A percentile compares a stretch with the other conserved stretches of the same genome.
These are phyloP conservation scores for Aegilops tauschii DNA, from an alignment of 176 grass and related monocot genomes.

Conservation along the genomic window DNA sequence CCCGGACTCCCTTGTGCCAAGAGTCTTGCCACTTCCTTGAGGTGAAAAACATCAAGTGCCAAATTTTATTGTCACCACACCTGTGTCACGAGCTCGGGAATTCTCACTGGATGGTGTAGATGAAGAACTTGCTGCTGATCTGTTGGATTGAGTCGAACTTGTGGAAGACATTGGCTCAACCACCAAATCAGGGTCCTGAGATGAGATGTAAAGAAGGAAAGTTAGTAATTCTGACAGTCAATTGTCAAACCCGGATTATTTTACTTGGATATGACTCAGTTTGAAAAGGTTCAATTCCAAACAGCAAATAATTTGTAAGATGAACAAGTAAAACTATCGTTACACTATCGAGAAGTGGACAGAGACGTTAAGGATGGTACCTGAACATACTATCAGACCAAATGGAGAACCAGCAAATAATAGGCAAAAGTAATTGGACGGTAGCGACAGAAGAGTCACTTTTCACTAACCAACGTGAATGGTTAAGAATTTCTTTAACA, in stretches of 20 bases:
- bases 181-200: slow-evolving; percentile 65
- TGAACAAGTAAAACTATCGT: background rate
- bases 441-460: background rate
- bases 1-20: background rate
- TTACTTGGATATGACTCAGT: slow-evolving; percentile 1
- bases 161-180: slow-evolving; percentile 72
- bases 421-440: background rate
- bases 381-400: background rate
- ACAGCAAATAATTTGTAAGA: background rate
- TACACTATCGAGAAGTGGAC: background rate
- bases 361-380: slow-evolving; percentile 7
- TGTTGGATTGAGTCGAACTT: slow-evolving; percentile 53
- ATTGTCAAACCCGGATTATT: background rate
- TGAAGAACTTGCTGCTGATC: slow-evolving; percentile 52
- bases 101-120: slow-evolving; percentile 49
- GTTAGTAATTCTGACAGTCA: background rate
- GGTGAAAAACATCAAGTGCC: background rate
- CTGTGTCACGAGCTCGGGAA: slow-evolving; percentile 54
- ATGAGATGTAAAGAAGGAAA: slow-evolving; percentile 31
- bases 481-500: background rate
- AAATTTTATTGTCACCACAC: slow-evolving; percentile 25
- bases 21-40: background rate
- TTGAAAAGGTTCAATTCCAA: slow-evolving; percentile 7
- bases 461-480: background rate
- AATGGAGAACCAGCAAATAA: slow-evolving; percentile 6